phyloP scores from a whole-genome alignment of 2,329 filamentous ascomycete species.

The Grosmannia huntii region DNA sequence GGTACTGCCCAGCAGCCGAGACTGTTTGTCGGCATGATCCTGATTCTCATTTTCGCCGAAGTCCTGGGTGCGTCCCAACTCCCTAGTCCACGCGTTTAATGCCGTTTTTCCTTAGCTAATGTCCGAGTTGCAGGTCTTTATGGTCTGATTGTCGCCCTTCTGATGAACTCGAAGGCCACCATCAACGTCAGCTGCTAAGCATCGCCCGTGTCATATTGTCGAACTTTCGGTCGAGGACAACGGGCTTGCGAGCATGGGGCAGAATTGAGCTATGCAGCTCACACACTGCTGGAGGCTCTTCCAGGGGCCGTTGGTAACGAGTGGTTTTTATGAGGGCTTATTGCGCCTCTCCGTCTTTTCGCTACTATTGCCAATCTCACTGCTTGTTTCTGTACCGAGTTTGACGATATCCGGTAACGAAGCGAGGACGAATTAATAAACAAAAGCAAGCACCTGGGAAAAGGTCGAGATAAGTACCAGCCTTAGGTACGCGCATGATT shows the following conservation, averaged over 20 bases:
- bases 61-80: constrained; percentile 63
- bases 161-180: constrained; percentile 94
- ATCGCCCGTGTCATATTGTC: constrained; percentile 2
- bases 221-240: neutral
- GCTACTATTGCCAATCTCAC: neutral
- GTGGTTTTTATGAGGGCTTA: neutral
- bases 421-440: constrained; percentile 10
- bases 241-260: neutral
- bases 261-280: neutral
- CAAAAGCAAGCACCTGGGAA: constrained; percentile 5
- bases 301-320: neutral
- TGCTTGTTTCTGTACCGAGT: neutral
- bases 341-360: neutral
- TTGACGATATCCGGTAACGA: neutral
- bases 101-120: neutral
- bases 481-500: neutral
- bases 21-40: constrained; percentile 93
- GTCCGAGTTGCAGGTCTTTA: constrained; percentile 64
- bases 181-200: constrained; percentile 50
- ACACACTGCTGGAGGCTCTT: neutral
- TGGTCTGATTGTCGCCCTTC: constrained; percentile 93
- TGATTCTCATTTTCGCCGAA: constrained; percentile 99
- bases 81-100: neutral
- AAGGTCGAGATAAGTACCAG: neutral
- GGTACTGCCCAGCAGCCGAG: constrained; percentile 74